A percentile compares a stretch with the other conserved stretches of the same genome.
These are phyloP conservation scores for Neospermospora avenae DNA, from an alignment of 2,329 filamentous ascomycete species.

Conservation along the genomic window DNA sequence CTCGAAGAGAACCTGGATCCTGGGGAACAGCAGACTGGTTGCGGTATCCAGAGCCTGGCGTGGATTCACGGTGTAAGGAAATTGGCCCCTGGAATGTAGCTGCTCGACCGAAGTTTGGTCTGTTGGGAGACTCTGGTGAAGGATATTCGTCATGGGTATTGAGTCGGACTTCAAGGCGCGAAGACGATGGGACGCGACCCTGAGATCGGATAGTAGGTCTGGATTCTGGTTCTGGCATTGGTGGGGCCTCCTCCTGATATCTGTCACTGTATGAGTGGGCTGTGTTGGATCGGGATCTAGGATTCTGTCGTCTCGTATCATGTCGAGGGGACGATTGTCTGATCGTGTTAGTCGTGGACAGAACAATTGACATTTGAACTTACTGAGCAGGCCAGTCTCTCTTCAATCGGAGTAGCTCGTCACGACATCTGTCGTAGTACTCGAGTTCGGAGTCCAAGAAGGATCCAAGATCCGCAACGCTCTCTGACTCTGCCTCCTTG, in stretches of 20 bases:
- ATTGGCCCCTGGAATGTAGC: constrained; percentile 58
- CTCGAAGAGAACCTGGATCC: constrained; percentile 42
- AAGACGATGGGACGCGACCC: constrained; percentile 30
- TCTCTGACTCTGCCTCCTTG: constrained; percentile 85
- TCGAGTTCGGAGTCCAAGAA: constrained; percentile 88
- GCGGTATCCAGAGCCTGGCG: constrained; percentile 47
- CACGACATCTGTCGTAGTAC: constrained; percentile 86
- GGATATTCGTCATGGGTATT: constrained; percentile 31
- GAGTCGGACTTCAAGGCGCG: constrained; percentile 22
- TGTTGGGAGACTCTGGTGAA: constrained; percentile 35
- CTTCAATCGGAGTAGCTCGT: constrained; percentile 71
- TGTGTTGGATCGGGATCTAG: constrained; percentile 57
- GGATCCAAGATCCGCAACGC: constrained; percentile 70
- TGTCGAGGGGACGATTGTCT: constrained; percentile 29
- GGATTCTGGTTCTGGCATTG: constrained; percentile 41
- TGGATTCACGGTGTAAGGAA: constrained; percentile 48
- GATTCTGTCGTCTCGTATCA: constrained; percentile 25
- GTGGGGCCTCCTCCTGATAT: constrained; percentile 49
- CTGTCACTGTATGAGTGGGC: constrained; percentile 61
- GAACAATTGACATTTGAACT: constrained; percentile 24
- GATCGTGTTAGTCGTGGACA: constrained; percentile 11
- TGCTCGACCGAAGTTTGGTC: constrained; percentile 48
- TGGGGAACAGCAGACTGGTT: constrained; percentile 45
- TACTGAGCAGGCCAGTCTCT: constrained; percentile 66
- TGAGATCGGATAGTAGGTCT: constrained; percentile 51